phyloP scores from a whole-genome alignment of 306 rosid species.

The Dalbergia oliveri region DNA sequence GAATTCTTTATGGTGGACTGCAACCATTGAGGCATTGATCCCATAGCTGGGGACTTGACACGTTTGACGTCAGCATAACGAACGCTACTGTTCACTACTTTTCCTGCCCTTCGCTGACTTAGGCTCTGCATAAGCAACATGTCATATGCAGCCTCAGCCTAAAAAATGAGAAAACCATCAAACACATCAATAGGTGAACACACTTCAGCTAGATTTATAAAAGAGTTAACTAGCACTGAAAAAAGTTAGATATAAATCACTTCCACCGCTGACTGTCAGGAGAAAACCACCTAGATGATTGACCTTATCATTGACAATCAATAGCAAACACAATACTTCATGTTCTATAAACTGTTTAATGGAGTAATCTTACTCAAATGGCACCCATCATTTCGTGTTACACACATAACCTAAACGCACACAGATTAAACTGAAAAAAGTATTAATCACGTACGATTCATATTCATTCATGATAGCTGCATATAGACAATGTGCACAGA shows the following conservation, averaged over 20 bases:
- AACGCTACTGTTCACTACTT: constrained; percentile 74
- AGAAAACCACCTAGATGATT: constrained; percentile 10
- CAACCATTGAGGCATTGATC: constrained; percentile 86
- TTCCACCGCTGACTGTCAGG: not conserved
- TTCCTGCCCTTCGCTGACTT: constrained; percentile 89
- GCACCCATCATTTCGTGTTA: not conserved
- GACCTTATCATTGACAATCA: constrained; percentile 7
- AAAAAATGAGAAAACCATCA: constrained; percentile 32
- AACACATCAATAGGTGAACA: constrained; percentile 24
- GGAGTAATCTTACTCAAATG: not conserved
- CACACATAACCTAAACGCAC: constrained; percentile 20
- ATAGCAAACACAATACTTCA: not conserved
- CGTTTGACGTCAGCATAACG: constrained; percentile 96
- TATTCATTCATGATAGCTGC: not conserved
- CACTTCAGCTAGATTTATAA: constrained; percentile 24
- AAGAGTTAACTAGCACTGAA: constrained; percentile 21
- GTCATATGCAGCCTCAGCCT: constrained; percentile 99
- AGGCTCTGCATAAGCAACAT: constrained; percentile 96
- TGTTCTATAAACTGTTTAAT: not conserved
- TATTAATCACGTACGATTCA: not conserved
- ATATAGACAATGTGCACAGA: not conserved
- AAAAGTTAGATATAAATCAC: constrained; percentile 1
- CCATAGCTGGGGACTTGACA: constrained; percentile 61
- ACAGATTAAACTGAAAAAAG: not conserved
- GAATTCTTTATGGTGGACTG: constrained; percentile 67